A percentile compares a stretch with the other conserved stretches of the same genome.
Conservation (phyloP, 2,329 filamentous ascomycete genomes). For the Colletotrichum musae region DNA sequence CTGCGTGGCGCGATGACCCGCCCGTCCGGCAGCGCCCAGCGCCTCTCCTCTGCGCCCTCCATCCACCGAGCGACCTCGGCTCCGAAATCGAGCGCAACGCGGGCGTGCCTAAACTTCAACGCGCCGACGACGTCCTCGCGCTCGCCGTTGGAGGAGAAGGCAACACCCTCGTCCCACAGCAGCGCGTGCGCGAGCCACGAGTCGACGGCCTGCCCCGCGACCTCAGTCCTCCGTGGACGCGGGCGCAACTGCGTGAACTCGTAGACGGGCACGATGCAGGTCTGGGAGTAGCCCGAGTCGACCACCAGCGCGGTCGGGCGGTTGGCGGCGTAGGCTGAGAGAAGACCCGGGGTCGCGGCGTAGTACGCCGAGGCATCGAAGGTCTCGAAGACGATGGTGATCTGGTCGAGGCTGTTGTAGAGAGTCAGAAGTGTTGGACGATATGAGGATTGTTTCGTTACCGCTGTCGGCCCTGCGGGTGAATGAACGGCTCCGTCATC, state of each 20-base stretch:
- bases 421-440: background rate
- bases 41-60: background rate
- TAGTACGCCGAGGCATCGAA: slow-evolving; percentile 17
- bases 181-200: slow-evolving; percentile 15
- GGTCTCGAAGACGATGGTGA: slow-evolving; percentile 12
- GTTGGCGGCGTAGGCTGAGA: slow-evolving; percentile 23
- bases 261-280: slow-evolving; percentile 2
- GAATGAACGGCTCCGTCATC: slow-evolving; percentile 19
- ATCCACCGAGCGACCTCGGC: background rate
- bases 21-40: slow-evolving; percentile 17
- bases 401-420: background rate
- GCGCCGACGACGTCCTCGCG: background rate
- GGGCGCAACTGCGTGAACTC: background rate
- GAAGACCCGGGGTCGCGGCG: slow-evolving; percentile 1
- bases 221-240: background rate
- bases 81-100: slow-evolving; percentile 14
- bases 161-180: background rate
- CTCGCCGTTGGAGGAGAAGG: background rate
- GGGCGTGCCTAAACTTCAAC: slow-evolving; percentile 4
- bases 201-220: slow-evolving; percentile 18
- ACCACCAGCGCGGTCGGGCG: slow-evolving; percentile 23
- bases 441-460: background rate
- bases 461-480: slow-evolving; percentile 8
- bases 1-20: background rate
- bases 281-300: slow-evolving; percentile 17